Conservation (phyloP, 768 basidiomycete genomes). For the Mycena kentingensis region DNA sequence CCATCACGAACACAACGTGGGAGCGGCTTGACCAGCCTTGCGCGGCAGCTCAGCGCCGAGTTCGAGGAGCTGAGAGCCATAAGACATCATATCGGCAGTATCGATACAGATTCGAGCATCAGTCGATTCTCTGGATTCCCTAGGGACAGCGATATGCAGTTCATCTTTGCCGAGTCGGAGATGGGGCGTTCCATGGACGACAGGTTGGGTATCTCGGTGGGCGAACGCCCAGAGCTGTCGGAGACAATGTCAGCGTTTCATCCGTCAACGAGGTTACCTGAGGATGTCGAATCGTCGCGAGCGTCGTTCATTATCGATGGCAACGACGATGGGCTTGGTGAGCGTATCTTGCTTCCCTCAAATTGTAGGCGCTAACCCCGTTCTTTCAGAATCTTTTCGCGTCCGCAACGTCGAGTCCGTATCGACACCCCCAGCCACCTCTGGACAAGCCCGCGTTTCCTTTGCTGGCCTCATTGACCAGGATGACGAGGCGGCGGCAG, state of each 20-base stretch:
- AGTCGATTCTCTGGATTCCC: constrained; percentile 19
- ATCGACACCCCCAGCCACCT: constrained; percentile 49
- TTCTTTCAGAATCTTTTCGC: constrained; percentile 45
- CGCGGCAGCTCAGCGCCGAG: constrained; percentile 53
- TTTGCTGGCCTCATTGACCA: constrained; percentile 34
- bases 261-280: constrained; percentile 45
- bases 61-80: constrained; percentile 44
- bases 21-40: constrained; percentile 51
- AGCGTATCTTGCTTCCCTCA: constrained; percentile 13
- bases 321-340: constrained; percentile 47
- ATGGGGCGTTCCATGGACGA: constrained; percentile 19
- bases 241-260: constrained; percentile 40
- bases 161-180: constrained; percentile 24
- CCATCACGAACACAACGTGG: constrained; percentile 37
- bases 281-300: constrained; percentile 49
- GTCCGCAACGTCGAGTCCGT: constrained; percentile 53
- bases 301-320: constrained; percentile 42
- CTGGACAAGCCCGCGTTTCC: constrained; percentile 41
- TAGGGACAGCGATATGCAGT: constrained; percentile 14
- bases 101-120: constrained; percentile 32
- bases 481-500: no score
- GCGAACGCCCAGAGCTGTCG: constrained; percentile 19
- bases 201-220: constrained; percentile 3
- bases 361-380: constrained; percentile 1
- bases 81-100: constrained; percentile 30